Base-by-base conservation (phyloP, 2,329 filamentous ascomycete species). In the Colletotrichum sp. region DNA sequence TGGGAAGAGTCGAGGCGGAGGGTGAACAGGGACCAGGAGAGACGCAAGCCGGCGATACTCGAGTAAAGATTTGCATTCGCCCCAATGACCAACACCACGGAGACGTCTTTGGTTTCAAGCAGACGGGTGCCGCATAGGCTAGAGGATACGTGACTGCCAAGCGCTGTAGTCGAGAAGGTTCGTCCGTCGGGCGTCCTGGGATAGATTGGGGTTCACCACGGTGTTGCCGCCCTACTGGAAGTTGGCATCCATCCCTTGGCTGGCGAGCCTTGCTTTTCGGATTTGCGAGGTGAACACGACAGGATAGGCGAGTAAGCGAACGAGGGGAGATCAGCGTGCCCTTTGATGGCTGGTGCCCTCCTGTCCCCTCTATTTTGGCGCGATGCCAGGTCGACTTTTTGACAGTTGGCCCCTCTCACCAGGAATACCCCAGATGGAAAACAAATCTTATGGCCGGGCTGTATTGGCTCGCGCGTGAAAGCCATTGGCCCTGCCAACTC, bases 71-170 rank as follows among this genome's bases (percentile, higher is more conserved):
- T 75, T 75, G 71, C 75, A 77, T 74, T 77, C 63, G 76, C 76
- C 76, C 77, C 70, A 76, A 71, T 34, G 59, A 71, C 69, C 67
- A 77, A 61, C 76, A 77, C 68, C 39, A 68, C 57, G 74, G 71
- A 74, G 74, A 70, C 63, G 68, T 52, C 68, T 77, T 39, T 77
- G 76, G 77, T 78, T 75, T 78, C 77, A 74, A 75, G 66, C 72
- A 36, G 43, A 74, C 67, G 67, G 68, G 64, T 75, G 77, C 68
- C 75, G 72, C 77, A 77, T 78, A 55, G 68, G 34, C 67, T 71
- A 63, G 67, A 70, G 26, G 71, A 78, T 77, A 77, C 74, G 76
- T 78, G 76, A 78, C 76, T 70, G 71, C 74, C 74, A 75, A 77
- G 69, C 64, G 66, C 74, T 48, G 65, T 70, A 71, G 67, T 78